Base-by-base conservation (phyloP, 192 early-diverging fungal species). In the Entomortierella chlamydospora region DNA sequence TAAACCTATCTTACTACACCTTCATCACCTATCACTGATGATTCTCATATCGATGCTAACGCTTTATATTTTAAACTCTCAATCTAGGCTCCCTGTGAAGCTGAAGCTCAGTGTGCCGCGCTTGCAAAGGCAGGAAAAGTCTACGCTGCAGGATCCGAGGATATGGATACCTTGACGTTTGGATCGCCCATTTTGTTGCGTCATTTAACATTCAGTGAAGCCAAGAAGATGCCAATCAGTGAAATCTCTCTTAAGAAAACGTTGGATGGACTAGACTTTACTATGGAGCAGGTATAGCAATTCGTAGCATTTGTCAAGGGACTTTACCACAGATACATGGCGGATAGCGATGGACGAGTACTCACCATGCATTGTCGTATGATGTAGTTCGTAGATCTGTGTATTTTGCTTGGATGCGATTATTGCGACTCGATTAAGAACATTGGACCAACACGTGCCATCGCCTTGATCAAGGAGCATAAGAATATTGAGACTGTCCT, bases 131-230 rank as follows among this genome's bases (percentile, higher is more conserved):
- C 91, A 1, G 95, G 95, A 51, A 96, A 96, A 64, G 89, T 99
- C 2, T 98, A 91, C 79, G 98, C 93, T 30, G 95, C 96, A 20
- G 97, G 95, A 22, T 97, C 95, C 13, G 97, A 99, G 71, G 98
- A 99, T 84, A 98, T 99, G 97, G 98, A 99, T 67, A 99, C 98
- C 0, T 84, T 99, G 53, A 94, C 96, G 17, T 99, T 99, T 83
- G 92, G 90, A 13, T 83, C 96, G 1, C 96, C 98, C 0, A 87
- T 97, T 39, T 81, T 99, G 15, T 66, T 99, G 42, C 90, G 98
- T 17, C 96, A 98, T 70, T 82, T 99, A 62, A 99, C 98, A 0
- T 94, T 94, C 73, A 94, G 92, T 61, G 97, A 98, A 43, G 87
- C 89, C 18, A 90, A 92, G 43, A 98, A 98, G 72, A 73, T 93